These are phyloP conservation scores for thale cress (Arabidopsis thaliana) DNA, from an alignment of 345 rosid genomes.

Conservation along the genomic window TAIR10.1 NC_003075.7:1880501-1881000, in stretches of 20 bases:
- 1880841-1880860: constrained; percentile 82
- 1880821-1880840: constrained; percentile 80
- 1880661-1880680: constrained; percentile 95
- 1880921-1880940: constrained; percentile 82
- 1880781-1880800: constrained; percentile 4
- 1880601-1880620: constrained; percentile 80
- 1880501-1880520: constrained; percentile 97
- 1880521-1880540: constrained; percentile 92
- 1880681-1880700: constrained; percentile 75
- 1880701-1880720: constrained; percentile 78
- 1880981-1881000: constrained; percentile 81
- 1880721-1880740: background rate
- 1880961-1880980: constrained; percentile 69
- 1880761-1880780: background rate
- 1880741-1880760: background rate
- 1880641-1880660: constrained; percentile 93
- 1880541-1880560: constrained; percentile 98
- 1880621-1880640: constrained; percentile 90
- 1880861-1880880: constrained; percentile 88
- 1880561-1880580: constrained; percentile 91
- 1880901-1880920: constrained; percentile 83
- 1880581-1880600: constrained; percentile 95
- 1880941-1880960: constrained; percentile 80
- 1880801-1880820: constrained; percentile 55
- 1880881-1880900: constrained; percentile 77